Evolutionary conservation across 495 filamentous ascomycete species (phyloP).

Genomic region (Geopyxis carbonaria): DNA sequence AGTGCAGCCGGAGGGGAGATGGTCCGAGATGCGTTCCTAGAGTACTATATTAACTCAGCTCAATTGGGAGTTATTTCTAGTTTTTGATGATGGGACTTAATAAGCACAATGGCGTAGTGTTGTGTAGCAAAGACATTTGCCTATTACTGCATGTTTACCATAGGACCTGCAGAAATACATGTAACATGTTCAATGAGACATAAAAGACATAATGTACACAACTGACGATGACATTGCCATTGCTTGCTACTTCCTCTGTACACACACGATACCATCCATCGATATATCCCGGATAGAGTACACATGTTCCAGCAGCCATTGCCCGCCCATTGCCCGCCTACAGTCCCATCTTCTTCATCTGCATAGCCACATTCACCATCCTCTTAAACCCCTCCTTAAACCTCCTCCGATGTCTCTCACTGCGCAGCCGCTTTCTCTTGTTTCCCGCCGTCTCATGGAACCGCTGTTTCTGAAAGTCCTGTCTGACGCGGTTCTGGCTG

Average conservation of each 20-base stretch:
- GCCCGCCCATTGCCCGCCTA: slow-evolving; percentile 24
- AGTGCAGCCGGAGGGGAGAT: no score
- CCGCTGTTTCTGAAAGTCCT: slow-evolving; percentile 35
- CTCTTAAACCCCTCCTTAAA: slow-evolving; percentile 50
- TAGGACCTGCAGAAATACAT: no score
- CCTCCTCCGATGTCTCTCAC: slow-evolving; percentile 45
- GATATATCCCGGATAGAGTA: not conserved
- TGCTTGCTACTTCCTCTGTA: not conserved
- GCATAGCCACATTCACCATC: slow-evolving; percentile 40
- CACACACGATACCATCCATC: not conserved
- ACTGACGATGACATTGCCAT: no score
- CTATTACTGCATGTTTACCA: no score
- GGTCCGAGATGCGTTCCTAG: no score
- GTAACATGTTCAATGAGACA: no score
- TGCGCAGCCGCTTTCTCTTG: slow-evolving; percentile 55
- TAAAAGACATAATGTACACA: no score
- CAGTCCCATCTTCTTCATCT: slow-evolving; percentile 59
- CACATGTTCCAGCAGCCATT: not conserved
- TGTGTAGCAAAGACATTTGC: no score
- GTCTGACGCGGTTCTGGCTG: slow-evolving; percentile 36
- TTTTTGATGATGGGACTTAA: no score
- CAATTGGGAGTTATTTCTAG: no score
- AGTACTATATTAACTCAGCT: no score
- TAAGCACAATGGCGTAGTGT: no score
- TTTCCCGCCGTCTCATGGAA: slow-evolving; percentile 56